A percentile compares a stretch with the other conserved stretches of the same genome.
phyloP scores from a whole-genome alignment of 176 grass and related monocot genomes.

The Zea luxurians region DNA sequence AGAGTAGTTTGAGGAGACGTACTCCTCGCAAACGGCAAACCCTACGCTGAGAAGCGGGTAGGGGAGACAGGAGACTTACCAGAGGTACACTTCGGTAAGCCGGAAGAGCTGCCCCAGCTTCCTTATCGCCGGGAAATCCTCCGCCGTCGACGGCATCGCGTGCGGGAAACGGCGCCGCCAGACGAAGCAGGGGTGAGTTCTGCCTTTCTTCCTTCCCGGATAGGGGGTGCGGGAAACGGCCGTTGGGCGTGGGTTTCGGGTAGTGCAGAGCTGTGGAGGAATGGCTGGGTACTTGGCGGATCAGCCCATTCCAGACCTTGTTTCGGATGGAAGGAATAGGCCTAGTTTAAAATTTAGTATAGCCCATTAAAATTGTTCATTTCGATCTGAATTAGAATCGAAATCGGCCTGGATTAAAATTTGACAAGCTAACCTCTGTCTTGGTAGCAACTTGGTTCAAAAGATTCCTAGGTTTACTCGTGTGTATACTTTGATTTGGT shows the following conservation, averaged over 20 bases:
- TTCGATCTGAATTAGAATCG: too few relatives aligned
- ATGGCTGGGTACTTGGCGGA: too few relatives aligned
- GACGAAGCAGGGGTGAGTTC: not conserved
- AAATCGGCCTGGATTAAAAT: too few relatives aligned
- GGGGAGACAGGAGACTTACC: conserved; percentile 36
- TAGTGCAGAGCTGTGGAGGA: not conserved
- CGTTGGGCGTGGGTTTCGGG: not conserved
- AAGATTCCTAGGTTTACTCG: not conserved
- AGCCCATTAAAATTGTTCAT: too few relatives aligned
- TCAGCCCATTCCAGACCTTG: too few relatives aligned
- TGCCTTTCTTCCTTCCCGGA: too few relatives aligned
- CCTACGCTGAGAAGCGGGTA: not conserved
- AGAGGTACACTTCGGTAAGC: conserved; percentile 67
- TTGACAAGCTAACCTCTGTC: too few relatives aligned
- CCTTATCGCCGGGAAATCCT: conserved; percentile 36
- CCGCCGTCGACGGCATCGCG: conserved; percentile 22
- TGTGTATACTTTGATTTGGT: not conserved
- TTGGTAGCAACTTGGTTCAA: not conserved
- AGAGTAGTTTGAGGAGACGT: not conserved
- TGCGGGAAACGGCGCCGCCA: not conserved
- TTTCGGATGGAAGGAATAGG: too few relatives aligned
- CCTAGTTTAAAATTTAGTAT: too few relatives aligned
- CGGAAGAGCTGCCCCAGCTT: conserved; percentile 66
- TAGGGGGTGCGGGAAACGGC: not conserved
- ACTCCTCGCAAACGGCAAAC: not conserved